Evolutionary conservation across 1,139 yeast species (phyloP), one percentile per base, ranked within the genome.

Genomic region (Taphrina wiesneri): DNA sequence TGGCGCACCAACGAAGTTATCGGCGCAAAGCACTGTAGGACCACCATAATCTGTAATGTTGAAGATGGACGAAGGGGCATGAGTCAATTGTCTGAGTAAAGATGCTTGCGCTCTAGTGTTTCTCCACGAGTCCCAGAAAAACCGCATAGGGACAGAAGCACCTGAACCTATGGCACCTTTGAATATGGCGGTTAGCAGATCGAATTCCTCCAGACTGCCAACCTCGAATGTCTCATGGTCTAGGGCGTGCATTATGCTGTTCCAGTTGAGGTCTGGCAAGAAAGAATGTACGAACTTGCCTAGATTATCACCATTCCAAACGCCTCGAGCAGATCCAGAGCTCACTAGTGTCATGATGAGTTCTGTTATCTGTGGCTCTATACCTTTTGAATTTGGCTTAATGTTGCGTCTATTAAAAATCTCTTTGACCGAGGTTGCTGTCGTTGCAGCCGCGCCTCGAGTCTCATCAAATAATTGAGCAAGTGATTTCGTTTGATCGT

Each of bases 81-180:
- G 53, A 17, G 69, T 56, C 28, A 67, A 53, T 32, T 60, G 65
- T 19, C 57, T 63, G n/a, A 67, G 46, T 9, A 62, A 36, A 11
- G 67, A 60, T 39, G 60, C 54, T 36, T 67, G 69, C 21, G 69
- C 52, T 13, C 53, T 41, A 19, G 68, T 63, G 47, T 67, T 49
- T 25, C 39, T 51, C 69, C 69, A 67, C n/a, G 56, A 36, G 6
- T 53, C 52, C 69, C 69, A 67, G 21, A 67, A 53, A 23, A 62
- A 56, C n/a, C 57, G 65, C 3, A 67, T 39, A 6, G 69, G 67
- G 21, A 67, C 30, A 9, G n/a, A 32, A 17, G 61, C 56, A 4
- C 60, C 60, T 9, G 28, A 41, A 39, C 45, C 41, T 23, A 61
- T 51, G 25, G 57, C 66, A 34, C 60, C 62, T 13, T 28, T 52